Conservation (phyloP, 2,329 filamentous ascomycete species). For the Furcasterigmium sp. region DNA sequence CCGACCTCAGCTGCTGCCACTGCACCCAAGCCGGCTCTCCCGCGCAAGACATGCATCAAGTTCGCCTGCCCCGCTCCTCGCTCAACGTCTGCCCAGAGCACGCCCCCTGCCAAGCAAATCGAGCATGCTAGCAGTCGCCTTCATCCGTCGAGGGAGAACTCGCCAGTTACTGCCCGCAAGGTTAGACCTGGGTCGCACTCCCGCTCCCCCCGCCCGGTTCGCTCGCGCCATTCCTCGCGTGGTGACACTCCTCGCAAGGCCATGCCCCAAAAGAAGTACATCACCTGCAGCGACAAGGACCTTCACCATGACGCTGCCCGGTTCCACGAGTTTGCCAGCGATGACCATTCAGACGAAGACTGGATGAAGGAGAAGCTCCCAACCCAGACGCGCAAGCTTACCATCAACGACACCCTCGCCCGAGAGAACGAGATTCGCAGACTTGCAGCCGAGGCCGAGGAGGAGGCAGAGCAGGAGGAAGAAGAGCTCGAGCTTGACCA, state of each 20-base stretch:
- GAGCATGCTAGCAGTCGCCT: conserved; percentile 8
- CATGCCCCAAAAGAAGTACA: conserved; percentile 36
- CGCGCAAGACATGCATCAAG: conserved; percentile 62
- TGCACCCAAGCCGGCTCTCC: conserved; percentile 13
- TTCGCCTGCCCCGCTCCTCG: conserved; percentile 63
- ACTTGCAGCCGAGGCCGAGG: conserved; percentile 83
- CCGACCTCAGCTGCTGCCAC: conserved; percentile 22
- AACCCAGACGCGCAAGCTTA: conserved; percentile 65
- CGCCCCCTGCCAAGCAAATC: conserved; percentile 21
- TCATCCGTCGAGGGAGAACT: conserved; percentile 4
- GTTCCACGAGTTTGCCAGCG: conserved; percentile 92
- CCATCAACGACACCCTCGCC: conserved; percentile 80
- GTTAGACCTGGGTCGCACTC: conserved; percentile 16
- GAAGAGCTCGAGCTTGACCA: conserved; percentile 50
- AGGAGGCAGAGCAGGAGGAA: conserved; percentile 74
- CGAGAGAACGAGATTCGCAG: conserved; percentile 88
- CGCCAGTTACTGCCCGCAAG: conserved; percentile 19
- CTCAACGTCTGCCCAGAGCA: conserved; percentile 35
- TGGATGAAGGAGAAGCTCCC: conserved; percentile 74
- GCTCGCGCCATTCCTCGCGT: conserved; percentile 29
- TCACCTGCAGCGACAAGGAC: conserved; percentile 45
- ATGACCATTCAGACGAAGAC: conserved; percentile 75
- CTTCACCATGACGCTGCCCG: conserved; percentile 50
- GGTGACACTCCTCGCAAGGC: conserved; percentile 25
- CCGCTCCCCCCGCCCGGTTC: conserved; percentile 15